These are phyloP conservation scores for Aegle marmelos DNA, from an alignment of 345 rosid species.

Conservation along the genomic window DNA sequence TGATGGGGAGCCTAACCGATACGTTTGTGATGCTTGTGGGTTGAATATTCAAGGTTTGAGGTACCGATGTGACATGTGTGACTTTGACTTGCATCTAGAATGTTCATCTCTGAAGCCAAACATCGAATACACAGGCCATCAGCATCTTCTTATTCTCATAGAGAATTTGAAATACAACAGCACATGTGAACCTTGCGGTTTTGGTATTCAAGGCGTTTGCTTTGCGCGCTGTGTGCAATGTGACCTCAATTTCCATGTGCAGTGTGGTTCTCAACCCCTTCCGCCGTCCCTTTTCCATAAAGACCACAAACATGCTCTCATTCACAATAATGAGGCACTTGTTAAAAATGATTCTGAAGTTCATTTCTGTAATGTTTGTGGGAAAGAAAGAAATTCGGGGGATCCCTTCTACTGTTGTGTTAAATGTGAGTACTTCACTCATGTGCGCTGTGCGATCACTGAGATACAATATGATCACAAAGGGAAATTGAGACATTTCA, in stretches of 20 bases:
- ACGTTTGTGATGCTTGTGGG: not conserved
- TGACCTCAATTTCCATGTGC: not conserved
- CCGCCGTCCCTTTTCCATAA: not conserved
- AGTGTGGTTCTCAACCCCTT: not conserved
- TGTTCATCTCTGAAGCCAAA: not conserved
- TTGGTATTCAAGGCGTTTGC: not conserved
- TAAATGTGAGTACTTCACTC: not conserved
- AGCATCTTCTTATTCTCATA: not conserved
- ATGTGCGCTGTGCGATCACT: not conserved
- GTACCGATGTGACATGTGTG: not conserved
- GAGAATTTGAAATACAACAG: not conserved
- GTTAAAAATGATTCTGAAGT: too few relatives aligned
- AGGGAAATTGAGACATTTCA: not conserved
- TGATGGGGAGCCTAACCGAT: too few relatives aligned
- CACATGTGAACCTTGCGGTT: not conserved
- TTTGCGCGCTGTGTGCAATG: not conserved
- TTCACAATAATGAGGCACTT: too few relatives aligned
- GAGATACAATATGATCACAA: not conserved
- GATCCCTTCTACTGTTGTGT: not conserved
- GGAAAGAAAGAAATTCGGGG: accelerated
- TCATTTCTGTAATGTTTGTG: not conserved
- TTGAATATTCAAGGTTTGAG: not conserved
- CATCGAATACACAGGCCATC: not conserved
- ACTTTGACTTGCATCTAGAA: not conserved
- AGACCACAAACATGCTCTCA: not conserved